Conservation (phyloP, 139 green algal genomes). For the Asterochloris erici region DNA sequence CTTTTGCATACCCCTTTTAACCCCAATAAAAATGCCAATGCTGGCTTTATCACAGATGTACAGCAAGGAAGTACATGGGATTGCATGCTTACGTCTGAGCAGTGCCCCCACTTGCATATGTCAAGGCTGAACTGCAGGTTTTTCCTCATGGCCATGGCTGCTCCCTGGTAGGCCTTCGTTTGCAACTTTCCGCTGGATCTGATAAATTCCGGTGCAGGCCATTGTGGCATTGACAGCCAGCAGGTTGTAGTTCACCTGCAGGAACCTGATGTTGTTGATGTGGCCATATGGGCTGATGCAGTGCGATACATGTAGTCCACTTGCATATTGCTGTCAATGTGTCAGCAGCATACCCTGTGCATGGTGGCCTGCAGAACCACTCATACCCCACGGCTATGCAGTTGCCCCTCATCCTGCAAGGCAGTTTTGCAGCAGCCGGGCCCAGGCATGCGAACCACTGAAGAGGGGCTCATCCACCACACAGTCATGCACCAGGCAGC, state of each 20-base stretch:
- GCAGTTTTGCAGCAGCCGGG: no score
- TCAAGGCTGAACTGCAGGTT: no score
- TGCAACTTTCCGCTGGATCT: slow-evolving; percentile 70
- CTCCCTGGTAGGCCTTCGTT: neutral
- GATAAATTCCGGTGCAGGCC: slow-evolving; percentile 81
- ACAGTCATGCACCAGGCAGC: no score
- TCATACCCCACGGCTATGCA: neutral
- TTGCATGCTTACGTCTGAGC: no score
- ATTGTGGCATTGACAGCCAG: slow-evolving; percentile 89
- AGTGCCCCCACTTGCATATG: no score
- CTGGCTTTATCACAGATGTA: no score
- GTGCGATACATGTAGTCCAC: neutral
- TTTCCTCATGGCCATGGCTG: no score
- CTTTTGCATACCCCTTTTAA: no score
- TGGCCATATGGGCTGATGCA: neutral
- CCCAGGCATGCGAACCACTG: neutral
- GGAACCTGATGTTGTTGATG: slow-evolving; percentile 33
- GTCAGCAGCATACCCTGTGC: neutral
- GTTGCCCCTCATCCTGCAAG: neutral
- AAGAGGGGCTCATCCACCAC: no score
- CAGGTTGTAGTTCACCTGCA: slow-evolving; percentile 94
- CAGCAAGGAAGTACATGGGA: no score
- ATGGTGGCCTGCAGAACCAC: neutral
- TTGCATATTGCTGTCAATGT: neutral
- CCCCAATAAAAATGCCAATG: no score